Conservation (phyloP, 495 filamentous ascomycete genomes). For the Parathielavia appendiculata region DNA sequence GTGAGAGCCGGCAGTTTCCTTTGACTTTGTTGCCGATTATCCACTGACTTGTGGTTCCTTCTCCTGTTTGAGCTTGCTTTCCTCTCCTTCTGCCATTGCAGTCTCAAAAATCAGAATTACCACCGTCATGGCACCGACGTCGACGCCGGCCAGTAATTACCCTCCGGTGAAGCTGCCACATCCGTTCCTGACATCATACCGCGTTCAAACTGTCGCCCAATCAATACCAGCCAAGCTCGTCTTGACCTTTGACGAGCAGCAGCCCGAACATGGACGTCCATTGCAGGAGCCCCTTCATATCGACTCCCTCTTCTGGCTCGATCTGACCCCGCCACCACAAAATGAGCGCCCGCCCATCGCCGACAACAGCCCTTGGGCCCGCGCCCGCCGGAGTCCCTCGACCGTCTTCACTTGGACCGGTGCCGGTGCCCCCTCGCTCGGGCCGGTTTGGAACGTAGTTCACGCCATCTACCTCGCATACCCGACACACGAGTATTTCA, state of each 20-base stretch:
- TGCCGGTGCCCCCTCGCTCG: constrained; percentile 40
- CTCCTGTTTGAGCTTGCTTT: background rate
- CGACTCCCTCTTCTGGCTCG: constrained; percentile 32
- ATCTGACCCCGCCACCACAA: constrained; percentile 30
- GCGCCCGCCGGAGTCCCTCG: constrained; percentile 35
- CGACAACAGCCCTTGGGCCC: constrained; percentile 42
- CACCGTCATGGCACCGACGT: constrained; percentile 1
- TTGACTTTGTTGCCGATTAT: too few species aligned
- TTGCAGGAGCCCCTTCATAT: constrained; percentile 32
- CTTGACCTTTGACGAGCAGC: constrained; percentile 20
- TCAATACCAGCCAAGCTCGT: constrained; percentile 17
- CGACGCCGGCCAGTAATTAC: constrained; percentile 10
- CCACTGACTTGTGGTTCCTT: background rate
- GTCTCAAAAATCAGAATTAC: background rate
- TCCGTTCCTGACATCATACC: constrained; percentile 37
- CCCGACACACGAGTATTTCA: constrained; percentile 47
- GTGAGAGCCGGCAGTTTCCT: too few species aligned
- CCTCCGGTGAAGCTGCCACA: constrained; percentile 34
- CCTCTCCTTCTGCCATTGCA: background rate
- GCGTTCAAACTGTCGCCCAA: constrained; percentile 21
- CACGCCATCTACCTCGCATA: constrained; percentile 52
- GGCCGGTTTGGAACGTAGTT: constrained; percentile 53
- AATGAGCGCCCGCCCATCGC: constrained; percentile 34
- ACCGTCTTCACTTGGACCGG: constrained; percentile 33
- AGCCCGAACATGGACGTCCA: constrained; percentile 11